Conservation (phyloP, 768 basidiomycete genomes). For the Hygrocybe punicea region DNA sequence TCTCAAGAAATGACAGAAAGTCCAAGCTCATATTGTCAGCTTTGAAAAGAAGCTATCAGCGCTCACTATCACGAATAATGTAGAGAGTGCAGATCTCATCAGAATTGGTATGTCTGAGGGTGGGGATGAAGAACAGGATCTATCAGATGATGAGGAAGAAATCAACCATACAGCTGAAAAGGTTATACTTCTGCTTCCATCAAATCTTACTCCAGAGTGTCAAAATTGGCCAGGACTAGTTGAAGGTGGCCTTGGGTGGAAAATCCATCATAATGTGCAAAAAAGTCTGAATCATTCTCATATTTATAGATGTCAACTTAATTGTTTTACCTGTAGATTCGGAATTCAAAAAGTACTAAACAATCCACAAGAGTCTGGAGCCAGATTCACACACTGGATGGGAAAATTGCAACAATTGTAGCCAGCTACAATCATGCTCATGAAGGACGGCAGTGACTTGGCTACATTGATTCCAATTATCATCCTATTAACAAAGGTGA, state of each 20-base stretch:
- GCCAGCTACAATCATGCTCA: neutral
- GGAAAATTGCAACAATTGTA: neutral
- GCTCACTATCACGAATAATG: neutral
- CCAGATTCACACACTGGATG: neutral
- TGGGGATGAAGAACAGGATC: constrained; percentile 3
- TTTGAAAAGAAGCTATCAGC: neutral
- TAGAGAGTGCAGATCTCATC: constrained; percentile 1
- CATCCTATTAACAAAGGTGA: neutral
- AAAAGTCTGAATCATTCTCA: too few relatives aligned
- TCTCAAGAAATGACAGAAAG: neutral
- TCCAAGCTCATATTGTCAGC: neutral
- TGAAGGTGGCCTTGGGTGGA: neutral
- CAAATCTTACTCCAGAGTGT: constrained; percentile 6
- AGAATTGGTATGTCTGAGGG: neutral
- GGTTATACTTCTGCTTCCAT: constrained; percentile 2
- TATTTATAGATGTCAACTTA: too few relatives aligned
- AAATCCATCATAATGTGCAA: too few relatives aligned
- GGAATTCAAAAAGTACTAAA: too few relatives aligned
- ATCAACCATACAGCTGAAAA: neutral
- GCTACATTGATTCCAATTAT: neutral
- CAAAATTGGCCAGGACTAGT: constrained; percentile 10
- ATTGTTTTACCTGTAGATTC: too few relatives aligned
- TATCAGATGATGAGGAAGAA: constrained; percentile 1
- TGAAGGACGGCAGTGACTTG: neutral
- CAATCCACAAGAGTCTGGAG: too few relatives aligned